These are phyloP conservation scores for Diaporthe citriasiana DNA, from an alignment of 2,329 filamentous ascomycete genomes.

Conservation along the genomic window DNA sequence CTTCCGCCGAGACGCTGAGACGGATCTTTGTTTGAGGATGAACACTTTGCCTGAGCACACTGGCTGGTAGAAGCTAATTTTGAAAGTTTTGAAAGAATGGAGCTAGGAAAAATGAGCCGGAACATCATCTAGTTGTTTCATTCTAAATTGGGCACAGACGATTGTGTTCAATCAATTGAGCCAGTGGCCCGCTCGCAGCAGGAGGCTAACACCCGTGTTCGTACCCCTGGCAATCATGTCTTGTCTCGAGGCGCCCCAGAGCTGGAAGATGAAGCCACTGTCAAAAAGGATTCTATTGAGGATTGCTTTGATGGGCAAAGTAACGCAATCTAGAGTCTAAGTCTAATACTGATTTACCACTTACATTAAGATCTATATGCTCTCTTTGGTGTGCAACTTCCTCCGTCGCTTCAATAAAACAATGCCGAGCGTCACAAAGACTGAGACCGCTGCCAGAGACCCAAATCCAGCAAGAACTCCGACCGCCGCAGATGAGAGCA, in stretches of 20 bases:
- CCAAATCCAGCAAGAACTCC: slow-evolving; percentile 9
- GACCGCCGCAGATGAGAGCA: slow-evolving; percentile 7
- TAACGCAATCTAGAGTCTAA: background rate
- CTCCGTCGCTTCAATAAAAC: background rate
- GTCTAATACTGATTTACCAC: background rate
- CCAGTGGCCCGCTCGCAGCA: background rate
- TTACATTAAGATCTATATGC: background rate
- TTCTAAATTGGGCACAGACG: slow-evolving; percentile 11
- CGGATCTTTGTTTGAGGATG: background rate
- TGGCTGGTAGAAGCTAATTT: background rate
- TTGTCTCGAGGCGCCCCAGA: background rate
- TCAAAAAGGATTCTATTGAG: accelerated
- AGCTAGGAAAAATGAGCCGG: background rate
- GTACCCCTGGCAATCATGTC: too few species aligned
- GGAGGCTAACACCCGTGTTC: background rate
- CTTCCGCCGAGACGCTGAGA: background rate
- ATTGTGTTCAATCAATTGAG: background rate
- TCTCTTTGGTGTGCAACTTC: background rate
- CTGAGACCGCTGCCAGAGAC: slow-evolving; percentile 6
- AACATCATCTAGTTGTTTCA: slow-evolving; percentile 8
- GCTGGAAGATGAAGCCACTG: accelerated
- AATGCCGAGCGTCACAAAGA: background rate
- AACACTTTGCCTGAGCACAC: background rate
- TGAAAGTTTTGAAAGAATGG: background rate
- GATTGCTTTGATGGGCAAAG: background rate